Percentiles rank a stretch among this genome's conserved stretches.
Evolutionary conservation across 495 filamentous ascomycete genomes (phyloP).

Genomic region (Evansstolkia leycettana): DNA sequence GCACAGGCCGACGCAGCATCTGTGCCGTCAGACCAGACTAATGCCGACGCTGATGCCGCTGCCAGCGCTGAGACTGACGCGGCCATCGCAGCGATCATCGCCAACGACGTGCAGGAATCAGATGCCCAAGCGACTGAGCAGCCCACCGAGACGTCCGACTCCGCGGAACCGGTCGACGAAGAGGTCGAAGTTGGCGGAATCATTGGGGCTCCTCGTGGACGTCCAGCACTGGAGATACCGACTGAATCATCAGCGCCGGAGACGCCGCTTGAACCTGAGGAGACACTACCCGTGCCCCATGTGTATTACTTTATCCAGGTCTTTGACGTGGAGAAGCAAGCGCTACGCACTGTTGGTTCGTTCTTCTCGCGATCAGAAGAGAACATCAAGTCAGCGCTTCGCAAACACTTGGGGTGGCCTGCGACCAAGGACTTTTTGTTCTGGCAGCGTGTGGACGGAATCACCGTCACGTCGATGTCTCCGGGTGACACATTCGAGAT

Average conservation of each 20-base stretch:
- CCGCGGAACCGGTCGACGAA: neutral
- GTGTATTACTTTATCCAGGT: conserved; percentile 39
- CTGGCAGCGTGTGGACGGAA: conserved; percentile 32
- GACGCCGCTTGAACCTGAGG: conserved; percentile 2
- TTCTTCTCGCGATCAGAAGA: conserved; percentile 32
- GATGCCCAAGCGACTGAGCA: conserved; percentile 3
- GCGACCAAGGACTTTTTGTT: conserved; percentile 29
- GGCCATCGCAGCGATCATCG: conserved; percentile 14
- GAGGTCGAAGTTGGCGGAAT: neutral
- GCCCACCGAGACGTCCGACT: neutral
- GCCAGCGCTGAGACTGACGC: conserved; percentile 11
- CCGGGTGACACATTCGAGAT: conserved; percentile 28
- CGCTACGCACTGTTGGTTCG: conserved; percentile 38
- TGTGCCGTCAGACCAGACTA: no score
- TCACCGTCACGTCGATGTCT: conserved; percentile 25
- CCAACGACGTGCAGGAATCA: conserved; percentile 10
- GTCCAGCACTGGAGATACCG: conserved; percentile 1
- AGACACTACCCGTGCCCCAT: conserved; percentile 20
- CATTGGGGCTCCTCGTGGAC: conserved; percentile 1
- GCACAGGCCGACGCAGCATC: no score
- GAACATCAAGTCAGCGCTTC: conserved; percentile 31
- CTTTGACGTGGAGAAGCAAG: conserved; percentile 37
- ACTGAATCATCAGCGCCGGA: neutral
- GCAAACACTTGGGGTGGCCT: conserved; percentile 27
- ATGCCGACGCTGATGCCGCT: no score